phyloP scores from a whole-genome alignment of 2,329 filamentous ascomycete genomes.

The Fusarium sublunatum region DNA sequence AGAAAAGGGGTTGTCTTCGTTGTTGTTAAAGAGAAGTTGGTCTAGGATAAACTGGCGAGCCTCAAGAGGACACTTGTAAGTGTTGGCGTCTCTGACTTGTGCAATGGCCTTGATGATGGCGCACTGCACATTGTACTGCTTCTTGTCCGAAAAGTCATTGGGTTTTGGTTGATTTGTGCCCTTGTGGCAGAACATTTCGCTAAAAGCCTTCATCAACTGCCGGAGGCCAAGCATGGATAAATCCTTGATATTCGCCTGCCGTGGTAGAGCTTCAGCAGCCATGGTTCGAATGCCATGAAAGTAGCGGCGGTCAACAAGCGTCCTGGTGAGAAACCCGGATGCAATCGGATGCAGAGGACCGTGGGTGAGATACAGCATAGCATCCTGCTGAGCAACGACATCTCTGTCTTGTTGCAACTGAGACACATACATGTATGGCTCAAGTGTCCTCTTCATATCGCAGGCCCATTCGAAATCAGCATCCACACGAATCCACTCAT shows the following conservation, averaged over 20 bases:
- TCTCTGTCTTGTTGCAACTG: constrained; percentile 97
- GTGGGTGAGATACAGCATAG: constrained; percentile 78
- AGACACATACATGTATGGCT: constrained; percentile 97
- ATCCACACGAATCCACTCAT: constrained; percentile 98
- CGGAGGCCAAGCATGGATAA: constrained; percentile 80
- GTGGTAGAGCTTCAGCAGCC: constrained; percentile 81
- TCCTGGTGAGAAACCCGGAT: constrained; percentile 89
- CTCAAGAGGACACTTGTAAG: constrained; percentile 78
- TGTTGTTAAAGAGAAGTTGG: constrained; percentile 93
- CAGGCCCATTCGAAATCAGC: constrained; percentile 99
- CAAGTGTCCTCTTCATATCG: constrained; percentile 82
- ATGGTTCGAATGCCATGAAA: constrained; percentile 92
- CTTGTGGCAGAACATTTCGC: constrained; percentile 86
- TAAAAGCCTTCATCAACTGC: constrained; percentile 87
- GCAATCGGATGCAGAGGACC: constrained; percentile 80
- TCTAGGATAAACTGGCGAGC: constrained; percentile 89
- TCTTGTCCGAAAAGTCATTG: constrained; percentile 91
- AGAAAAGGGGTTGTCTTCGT: constrained; percentile 87
- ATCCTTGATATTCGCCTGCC: constrained; percentile 76
- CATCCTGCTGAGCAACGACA: constrained; percentile 85
- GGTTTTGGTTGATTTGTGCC: constrained; percentile 82
- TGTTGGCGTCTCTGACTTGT: constrained; percentile 75
- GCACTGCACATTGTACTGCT: constrained; percentile 84
- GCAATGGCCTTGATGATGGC: constrained; percentile 86
- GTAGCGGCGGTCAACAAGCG: constrained; percentile 90